Conservation (phyloP, 305 asterid genomes). For the Fraxinus angustifolia region DNA sequence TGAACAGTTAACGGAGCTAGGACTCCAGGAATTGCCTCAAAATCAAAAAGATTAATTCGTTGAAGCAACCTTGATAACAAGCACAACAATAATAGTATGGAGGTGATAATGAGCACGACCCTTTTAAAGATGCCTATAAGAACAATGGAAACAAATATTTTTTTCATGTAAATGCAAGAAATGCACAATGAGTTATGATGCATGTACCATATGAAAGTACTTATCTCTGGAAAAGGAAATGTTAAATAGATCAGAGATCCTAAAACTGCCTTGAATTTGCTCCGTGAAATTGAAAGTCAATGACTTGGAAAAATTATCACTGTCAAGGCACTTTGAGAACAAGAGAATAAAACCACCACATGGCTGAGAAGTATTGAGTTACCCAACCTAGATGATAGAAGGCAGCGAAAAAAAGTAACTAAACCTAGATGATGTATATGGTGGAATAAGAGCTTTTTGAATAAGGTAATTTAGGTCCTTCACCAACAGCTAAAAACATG, state of each 20-base stretch:
- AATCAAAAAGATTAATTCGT: background rate
- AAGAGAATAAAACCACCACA: too few relatives aligned
- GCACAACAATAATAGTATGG: background rate
- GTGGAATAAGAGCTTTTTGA: background rate
- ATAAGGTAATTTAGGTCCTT: background rate
- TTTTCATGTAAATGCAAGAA: background rate
- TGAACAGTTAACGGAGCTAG: background rate
- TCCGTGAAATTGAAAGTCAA: background rate
- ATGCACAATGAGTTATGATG: background rate
- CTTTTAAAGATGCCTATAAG: background rate
- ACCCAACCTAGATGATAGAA: too few relatives aligned
- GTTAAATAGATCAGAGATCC: background rate
- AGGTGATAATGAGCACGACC: background rate
- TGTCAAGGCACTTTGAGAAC: background rate
- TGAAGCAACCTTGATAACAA: background rate
- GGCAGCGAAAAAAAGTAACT: too few relatives aligned
- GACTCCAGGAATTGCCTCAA: background rate
- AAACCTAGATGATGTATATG: too few relatives aligned
- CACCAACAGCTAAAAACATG: constrained; percentile 6
- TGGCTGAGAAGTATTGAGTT: too few relatives aligned
- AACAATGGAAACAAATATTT: background rate
- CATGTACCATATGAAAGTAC: background rate
- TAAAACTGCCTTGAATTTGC: background rate
- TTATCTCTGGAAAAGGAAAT: background rate
- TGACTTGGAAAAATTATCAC: background rate